phyloP scores from a whole-genome alignment of 805 yeast species.

The Hanseniaspora thailandica region DNA sequence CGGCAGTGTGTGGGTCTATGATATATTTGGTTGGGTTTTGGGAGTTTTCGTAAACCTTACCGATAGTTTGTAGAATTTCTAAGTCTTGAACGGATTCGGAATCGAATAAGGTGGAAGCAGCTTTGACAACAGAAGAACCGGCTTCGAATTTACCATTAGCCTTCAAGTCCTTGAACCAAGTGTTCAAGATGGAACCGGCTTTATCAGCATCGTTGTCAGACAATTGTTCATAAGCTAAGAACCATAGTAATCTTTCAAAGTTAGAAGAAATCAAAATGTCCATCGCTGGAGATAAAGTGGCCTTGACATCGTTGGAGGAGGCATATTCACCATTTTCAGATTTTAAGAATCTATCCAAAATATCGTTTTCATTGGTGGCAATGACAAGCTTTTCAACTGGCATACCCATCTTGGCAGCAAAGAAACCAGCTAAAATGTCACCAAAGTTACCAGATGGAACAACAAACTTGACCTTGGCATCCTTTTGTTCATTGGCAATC shows the following conservation, averaged over 20 bases:
- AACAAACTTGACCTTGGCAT: conserved; percentile 57
- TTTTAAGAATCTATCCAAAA: conserved; percentile 81
- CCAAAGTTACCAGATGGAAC: conserved; percentile 99
- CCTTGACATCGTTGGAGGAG: conserved; percentile 63
- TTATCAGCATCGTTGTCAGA: conserved; percentile 35
- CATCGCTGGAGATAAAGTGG: conserved; percentile 96
- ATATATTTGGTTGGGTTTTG: conserved; percentile 55
- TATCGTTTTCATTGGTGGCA: conserved; percentile 93
- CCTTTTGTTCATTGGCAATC: conserved; percentile 34
- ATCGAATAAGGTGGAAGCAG: conserved; percentile 58
- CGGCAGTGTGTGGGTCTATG: conserved; percentile 93
- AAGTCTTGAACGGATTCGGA: conserved; percentile 71
- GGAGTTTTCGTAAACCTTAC: conserved; percentile 46
- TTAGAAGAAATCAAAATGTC: conserved; percentile 91
- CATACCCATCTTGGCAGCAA: conserved; percentile 88
- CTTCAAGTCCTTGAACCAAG: conserved; percentile 73
- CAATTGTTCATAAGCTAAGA: conserved; percentile 60
- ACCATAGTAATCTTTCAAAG: conserved; percentile 94
- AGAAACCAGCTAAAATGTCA: conserved; percentile 93
- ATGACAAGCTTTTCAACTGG: conserved; percentile 78
- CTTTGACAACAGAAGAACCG: conserved; percentile 47
- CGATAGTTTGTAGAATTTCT: conserved; percentile 72
- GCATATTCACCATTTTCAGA: conserved; percentile 59
- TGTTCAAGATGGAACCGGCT: conserved; percentile 61
- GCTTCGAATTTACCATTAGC: conserved; percentile 65